Evolutionary conservation across 352 stramenopile species (phyloP).

Genomic region (Phytophthora syringae): DNA sequence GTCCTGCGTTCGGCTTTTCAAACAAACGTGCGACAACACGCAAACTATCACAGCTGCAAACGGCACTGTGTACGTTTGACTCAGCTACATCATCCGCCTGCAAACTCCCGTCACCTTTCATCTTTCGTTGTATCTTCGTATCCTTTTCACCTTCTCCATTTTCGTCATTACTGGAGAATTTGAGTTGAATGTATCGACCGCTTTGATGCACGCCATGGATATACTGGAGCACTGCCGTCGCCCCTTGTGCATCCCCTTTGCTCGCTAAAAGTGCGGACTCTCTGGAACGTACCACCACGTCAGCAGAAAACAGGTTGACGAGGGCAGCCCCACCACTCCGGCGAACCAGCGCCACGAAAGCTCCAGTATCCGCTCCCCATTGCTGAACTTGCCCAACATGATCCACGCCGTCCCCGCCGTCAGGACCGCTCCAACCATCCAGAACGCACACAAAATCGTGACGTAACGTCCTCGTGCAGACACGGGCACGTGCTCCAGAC

Average conservation of each 20-base stretch:
- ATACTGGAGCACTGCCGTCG: conserved; percentile 64
- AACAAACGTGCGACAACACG: conserved; percentile 60
- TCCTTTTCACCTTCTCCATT: conserved; percentile 23
- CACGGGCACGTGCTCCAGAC: conserved; percentile 84
- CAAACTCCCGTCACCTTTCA: conserved; percentile 9
- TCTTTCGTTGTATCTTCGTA: conserved; percentile 22
- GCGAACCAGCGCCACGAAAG: conserved; percentile 89
- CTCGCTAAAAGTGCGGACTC: conserved; percentile 81
- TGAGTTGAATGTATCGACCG: conserved; percentile 60
- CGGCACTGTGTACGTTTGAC: conserved; percentile 14
- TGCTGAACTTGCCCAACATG: conserved; percentile 75
- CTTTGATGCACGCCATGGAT: conserved; percentile 65
- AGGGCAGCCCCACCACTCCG: conserved; percentile 74
- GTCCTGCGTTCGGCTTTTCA: conserved; percentile 39
- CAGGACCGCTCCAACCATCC: conserved; percentile 90
- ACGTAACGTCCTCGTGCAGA: conserved; percentile 76
- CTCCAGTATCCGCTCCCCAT: conserved; percentile 67
- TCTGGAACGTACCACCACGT: conserved; percentile 80
- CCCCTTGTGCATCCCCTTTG: conserved; percentile 59
- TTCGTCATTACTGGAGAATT: conserved; percentile 70
- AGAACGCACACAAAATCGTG: conserved; percentile 91
- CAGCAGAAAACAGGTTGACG: conserved; percentile 69
- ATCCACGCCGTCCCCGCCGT: conserved; percentile 87
- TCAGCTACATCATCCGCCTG: background rate
- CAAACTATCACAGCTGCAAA: conserved; percentile 72